Conservation (phyloP, 2,329 filamentous ascomycete genomes). For the Albophoma yamanashiensis region DNA sequence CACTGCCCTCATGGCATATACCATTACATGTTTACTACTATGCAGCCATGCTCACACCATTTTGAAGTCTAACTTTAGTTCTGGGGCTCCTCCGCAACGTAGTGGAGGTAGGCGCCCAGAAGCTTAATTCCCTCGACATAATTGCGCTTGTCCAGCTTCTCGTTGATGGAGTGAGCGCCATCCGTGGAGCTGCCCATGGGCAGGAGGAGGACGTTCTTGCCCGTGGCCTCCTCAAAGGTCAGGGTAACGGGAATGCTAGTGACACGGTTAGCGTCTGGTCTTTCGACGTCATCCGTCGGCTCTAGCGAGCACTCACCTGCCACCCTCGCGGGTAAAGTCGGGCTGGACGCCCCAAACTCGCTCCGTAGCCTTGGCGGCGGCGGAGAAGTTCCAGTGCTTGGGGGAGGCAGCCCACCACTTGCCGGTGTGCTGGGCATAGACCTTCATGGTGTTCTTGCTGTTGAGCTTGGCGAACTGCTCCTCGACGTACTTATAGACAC, state of each 20-base stretch:
- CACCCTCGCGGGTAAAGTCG: slow-evolving; percentile 92
- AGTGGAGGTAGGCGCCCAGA: slow-evolving; percentile 88
- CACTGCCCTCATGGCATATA: neutral
- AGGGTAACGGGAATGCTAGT: slow-evolving; percentile 86
- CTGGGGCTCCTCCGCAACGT: slow-evolving; percentile 80
- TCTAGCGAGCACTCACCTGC: slow-evolving; percentile 46
- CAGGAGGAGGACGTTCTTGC: slow-evolving; percentile 91
- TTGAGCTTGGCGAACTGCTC: slow-evolving; percentile 76
- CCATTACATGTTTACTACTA: neutral
- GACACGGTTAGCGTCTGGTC: neutral
- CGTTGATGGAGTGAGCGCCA: slow-evolving; percentile 94
- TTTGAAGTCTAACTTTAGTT: slow-evolving; percentile 12
- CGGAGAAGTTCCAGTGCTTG: slow-evolving; percentile 97
- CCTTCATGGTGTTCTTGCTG: slow-evolving; percentile 85
- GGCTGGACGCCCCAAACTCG: slow-evolving; percentile 88
- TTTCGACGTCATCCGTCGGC: neutral
- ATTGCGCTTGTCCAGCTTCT: slow-evolving; percentile 94
- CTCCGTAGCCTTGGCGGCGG: slow-evolving; percentile 91
- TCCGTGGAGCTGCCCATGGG: slow-evolving; percentile 98
- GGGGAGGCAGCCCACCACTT: slow-evolving; percentile 99
- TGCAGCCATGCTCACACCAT: neutral
- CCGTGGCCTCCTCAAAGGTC: slow-evolving; percentile 93
- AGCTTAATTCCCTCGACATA: slow-evolving; percentile 98
- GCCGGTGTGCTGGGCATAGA: slow-evolving; percentile 75
- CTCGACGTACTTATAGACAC: slow-evolving; percentile 75